Base-by-base conservation (phyloP, 257 asterid species). In the Jaltomata sinuosa region DNA sequence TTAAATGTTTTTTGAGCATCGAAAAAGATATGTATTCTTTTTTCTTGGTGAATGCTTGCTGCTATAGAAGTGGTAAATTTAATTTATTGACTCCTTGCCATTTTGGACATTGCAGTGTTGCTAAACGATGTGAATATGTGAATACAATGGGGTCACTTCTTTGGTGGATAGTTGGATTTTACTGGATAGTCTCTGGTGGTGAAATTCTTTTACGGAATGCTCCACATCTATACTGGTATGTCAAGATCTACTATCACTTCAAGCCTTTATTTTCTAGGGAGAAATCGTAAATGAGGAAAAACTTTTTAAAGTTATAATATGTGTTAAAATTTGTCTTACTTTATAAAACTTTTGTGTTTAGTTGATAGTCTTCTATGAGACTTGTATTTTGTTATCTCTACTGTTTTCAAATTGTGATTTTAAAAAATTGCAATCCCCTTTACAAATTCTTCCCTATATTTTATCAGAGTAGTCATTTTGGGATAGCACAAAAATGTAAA, bases 111-210 rank as follows among this genome's bases (percentile, higher is more conserved):
- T 84, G 81, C 94, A 91, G 97, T 85, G 77, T 88, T 62, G 89
- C 91, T 80, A 96, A 96, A 84, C 89, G 97, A 67, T 96, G 98
- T 84, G 98, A 96, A 88, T 93, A 98, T 64, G 47, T 92, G 83
- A 96, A 96, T 89, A 96, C 99, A 49, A 88, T 96, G 96, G 94
- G 87, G 80, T 96, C 99, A 49, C 94, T 96, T 84, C 6, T 94
- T 67, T 96, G 99, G 98, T 96, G 99, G 99, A 92, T 94, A 86
- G 85, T 91, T 86, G 99, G 99, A 52, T 94, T 96, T 90, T 96
- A 96, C 88, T 96, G 99, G 99, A 93, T 94, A 74, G 89, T 93
- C 89, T 92, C 96, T 15, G 99, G 99, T 42, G 97, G 98, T 38
- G 95, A 92, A 67, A 45, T 84, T 79, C 98, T 96, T 83, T 84